Conservation (phyloP, 352 stramenopile genomes). For the Thalassiosira hispida region DNA sequence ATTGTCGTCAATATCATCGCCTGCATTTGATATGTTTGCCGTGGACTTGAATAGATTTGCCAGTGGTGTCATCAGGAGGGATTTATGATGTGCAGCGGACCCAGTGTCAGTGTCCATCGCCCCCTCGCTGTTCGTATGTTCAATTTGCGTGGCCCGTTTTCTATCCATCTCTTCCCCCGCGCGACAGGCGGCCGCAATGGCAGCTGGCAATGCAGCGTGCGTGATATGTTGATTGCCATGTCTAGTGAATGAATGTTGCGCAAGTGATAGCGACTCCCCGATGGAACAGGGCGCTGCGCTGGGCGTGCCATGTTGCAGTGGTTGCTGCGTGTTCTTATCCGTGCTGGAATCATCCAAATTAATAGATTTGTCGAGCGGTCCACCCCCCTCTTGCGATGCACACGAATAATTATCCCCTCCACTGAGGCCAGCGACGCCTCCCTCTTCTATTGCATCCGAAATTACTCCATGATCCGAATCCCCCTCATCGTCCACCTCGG, state of each 20-base stretch:
- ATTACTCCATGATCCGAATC: background rate
- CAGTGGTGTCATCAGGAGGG: constrained; percentile 5
- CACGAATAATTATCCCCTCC: constrained; percentile 2
- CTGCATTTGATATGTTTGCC: background rate
- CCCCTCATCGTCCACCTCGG: constrained; percentile 54
- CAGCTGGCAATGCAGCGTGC: constrained; percentile 35
- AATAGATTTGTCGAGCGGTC: constrained; percentile 1
- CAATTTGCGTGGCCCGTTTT: constrained; percentile 10
- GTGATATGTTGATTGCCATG: constrained; percentile 6
- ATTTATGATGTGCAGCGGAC: background rate
- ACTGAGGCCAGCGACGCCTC: background rate
- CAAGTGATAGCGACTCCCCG: background rate
- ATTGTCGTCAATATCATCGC: constrained; percentile 2
- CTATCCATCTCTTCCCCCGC: constrained; percentile 52
- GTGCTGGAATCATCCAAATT: constrained; percentile 7
- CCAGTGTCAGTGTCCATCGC: background rate
- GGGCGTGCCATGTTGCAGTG: background rate
- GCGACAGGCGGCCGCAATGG: constrained; percentile 43
- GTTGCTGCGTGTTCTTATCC: constrained; percentile 13
- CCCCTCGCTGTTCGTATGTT: background rate
- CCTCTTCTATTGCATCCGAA: background rate
- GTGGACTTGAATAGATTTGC: constrained; percentile 11
- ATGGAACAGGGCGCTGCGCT: background rate
- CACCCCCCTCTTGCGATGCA: background rate
- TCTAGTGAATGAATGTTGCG: background rate